Percentiles rank a stretch among this genome's conserved stretches.
Evolutionary conservation across 2,329 filamentous ascomycete species (phyloP).

Genomic region (Cladosporium cucumerinum): DNA sequence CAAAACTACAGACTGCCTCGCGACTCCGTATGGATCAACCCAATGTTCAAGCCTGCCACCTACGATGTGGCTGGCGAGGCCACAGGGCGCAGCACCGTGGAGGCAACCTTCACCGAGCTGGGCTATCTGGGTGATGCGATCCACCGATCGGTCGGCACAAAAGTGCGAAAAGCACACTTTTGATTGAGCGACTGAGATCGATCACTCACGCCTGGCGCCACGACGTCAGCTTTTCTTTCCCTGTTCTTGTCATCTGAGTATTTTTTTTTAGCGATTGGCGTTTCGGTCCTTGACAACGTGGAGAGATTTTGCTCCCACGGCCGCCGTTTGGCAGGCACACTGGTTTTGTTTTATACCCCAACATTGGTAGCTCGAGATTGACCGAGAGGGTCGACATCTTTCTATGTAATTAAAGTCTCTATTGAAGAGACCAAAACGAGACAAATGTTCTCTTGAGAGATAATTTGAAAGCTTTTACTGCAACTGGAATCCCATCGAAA

Average conservation of each 20-base stretch:
- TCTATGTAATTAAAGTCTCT: neutral
- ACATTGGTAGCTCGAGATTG: neutral
- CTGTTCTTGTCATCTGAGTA: neutral
- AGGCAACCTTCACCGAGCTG: conserved; percentile 32
- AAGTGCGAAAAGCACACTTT: neutral
- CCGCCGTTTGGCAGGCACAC: conserved; percentile 2
- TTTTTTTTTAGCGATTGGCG: neutral
- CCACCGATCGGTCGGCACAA: neutral
- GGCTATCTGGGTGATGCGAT: conserved; percentile 31
- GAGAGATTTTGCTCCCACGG: neutral
- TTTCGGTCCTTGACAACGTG: neutral
- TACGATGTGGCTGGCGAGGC: neutral
- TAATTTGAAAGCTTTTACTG: no score
- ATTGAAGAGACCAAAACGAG: neutral
- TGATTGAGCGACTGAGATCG: neutral
- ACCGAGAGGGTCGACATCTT: neutral
- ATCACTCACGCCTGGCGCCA: neutral
- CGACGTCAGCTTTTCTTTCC: neutral
- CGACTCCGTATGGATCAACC: neutral
- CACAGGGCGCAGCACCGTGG: conserved; percentile 16
- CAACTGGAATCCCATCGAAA: no score
- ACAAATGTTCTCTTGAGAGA: neutral
- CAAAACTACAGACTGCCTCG: conserved; percentile 6
- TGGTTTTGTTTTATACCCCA: neutral
- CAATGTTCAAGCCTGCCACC: neutral